These are phyloP conservation scores for Raffaelea albimanens DNA, from an alignment of 2,329 filamentous ascomycete species.

Conservation along the genomic window DNA sequence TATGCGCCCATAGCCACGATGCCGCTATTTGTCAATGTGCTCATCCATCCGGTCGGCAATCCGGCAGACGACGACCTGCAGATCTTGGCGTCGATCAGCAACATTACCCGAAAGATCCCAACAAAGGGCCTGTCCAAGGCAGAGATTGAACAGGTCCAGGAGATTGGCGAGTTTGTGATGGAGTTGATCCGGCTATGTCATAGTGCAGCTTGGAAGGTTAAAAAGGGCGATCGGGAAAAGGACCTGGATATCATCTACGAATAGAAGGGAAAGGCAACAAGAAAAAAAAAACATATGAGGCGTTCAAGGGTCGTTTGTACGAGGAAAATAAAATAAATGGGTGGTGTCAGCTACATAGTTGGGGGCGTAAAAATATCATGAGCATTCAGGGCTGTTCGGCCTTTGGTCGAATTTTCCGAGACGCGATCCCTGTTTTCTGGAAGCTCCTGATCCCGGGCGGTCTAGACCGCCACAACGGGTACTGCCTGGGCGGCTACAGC, in stretches of 20 bases:
- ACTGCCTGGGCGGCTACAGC: too few species aligned
- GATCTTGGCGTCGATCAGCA: slow-evolving; percentile 1
- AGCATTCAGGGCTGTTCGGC: too few species aligned
- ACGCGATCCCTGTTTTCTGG: too few species aligned
- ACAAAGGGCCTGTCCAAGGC: not conserved
- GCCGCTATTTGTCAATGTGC: slow-evolving; percentile 1
- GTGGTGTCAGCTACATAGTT: too few species aligned
- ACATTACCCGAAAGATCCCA: not conserved
- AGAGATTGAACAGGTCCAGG: slow-evolving; percentile 1
- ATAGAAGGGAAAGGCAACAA: not conserved
- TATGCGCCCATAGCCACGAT: not conserved
- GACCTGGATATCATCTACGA: slow-evolving; percentile 1
- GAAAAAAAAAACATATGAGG: not conserved
- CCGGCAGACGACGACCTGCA: not conserved
- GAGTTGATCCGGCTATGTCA: slow-evolving; percentile 1
- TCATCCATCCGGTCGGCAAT: not conserved
- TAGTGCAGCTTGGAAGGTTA: slow-evolving; percentile 1
- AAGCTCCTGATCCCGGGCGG: too few species aligned
- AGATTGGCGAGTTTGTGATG: slow-evolving; percentile 1
- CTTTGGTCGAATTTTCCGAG: too few species aligned
- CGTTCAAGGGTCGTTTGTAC: too few species aligned
- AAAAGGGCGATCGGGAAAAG: not conserved
- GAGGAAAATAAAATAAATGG: too few species aligned
- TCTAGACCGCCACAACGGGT: too few species aligned
- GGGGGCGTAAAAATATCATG: too few species aligned